Evolutionary conservation across 2,329 filamentous ascomycete species (phyloP).

Genomic region (Trichocomaceae sp.): DNA sequence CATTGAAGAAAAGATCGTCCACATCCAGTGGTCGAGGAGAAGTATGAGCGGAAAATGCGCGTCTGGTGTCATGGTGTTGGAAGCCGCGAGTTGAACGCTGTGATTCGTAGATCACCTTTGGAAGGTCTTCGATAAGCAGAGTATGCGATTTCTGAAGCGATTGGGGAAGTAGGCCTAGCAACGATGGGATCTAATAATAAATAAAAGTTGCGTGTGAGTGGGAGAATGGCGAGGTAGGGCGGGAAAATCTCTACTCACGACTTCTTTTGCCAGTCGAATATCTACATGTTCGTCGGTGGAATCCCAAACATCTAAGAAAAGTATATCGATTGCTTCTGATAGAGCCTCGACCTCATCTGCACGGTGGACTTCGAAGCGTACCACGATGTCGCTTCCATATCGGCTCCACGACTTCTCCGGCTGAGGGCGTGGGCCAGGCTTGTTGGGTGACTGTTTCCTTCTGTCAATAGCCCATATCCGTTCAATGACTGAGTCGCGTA

Average conservation of each 20-base stretch:
- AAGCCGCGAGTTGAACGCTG: constrained; percentile 23
- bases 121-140: constrained; percentile 72
- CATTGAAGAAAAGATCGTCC: constrained; percentile 73
- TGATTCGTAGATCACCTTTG: constrained; percentile 67
- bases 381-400: constrained; percentile 77
- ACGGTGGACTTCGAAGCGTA: constrained; percentile 75
- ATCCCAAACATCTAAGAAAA: constrained; percentile 88
- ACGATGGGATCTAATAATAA: constrained; percentile 52
- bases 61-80: constrained; percentile 15
- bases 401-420: constrained; percentile 39
- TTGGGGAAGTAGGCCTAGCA: constrained; percentile 69
- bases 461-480: constrained; percentile 36
- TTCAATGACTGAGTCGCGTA: constrained; percentile 40
- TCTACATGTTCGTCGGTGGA: constrained; percentile 77
- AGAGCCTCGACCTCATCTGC: constrained; percentile 63
- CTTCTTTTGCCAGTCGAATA: constrained; percentile 67
- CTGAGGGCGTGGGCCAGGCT: constrained; percentile 17
- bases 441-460: constrained; percentile 17
- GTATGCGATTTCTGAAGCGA: constrained; percentile 66
- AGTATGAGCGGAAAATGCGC: not conserved
- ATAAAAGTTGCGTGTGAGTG: not conserved
- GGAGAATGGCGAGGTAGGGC: not conserved
- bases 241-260: constrained; percentile 47
- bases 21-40: constrained; percentile 23
- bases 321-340: constrained; percentile 62